These are phyloP conservation scores for Epithemia pelagica DNA, from an alignment of 108 stramenopile species.

Conservation along the genomic window DNA sequence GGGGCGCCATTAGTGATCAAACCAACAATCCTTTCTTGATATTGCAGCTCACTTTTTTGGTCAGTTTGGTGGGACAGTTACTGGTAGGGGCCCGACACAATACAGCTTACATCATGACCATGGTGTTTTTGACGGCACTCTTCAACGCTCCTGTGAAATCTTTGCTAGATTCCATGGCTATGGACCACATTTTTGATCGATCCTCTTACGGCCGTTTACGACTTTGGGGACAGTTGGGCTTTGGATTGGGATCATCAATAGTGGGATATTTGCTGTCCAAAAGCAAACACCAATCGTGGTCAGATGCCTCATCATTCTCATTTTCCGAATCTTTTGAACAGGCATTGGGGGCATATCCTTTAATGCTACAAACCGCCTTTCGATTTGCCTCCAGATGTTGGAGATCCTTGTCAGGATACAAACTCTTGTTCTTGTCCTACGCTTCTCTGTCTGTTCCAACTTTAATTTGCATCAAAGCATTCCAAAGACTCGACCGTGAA, in stretches of 20 bases:
- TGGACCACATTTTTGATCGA: conserved; percentile 53
- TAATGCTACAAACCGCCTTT: conserved; percentile 3
- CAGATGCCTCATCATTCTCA: conserved; percentile 4
- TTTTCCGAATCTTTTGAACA: background rate
- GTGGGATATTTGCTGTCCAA: conserved; percentile 45
- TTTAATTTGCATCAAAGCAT: conserved; percentile 56
- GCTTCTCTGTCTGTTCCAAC: conserved; percentile 66
- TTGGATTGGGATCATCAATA: conserved; percentile 79
- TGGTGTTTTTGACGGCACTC: conserved; percentile 82
- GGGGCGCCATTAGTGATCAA: conserved; percentile 86
- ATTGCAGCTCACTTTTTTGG: conserved; percentile 80
- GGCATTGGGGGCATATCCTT: background rate
- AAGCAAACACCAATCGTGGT: conserved; percentile 20
- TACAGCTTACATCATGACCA: conserved; percentile 54
- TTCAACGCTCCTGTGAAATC: conserved; percentile 93
- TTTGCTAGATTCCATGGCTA: conserved; percentile 87
- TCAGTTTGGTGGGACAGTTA: conserved; percentile 69
- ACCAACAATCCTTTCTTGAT: conserved; percentile 67
- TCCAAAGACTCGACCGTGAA: conserved; percentile 37
- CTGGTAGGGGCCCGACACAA: conserved; percentile 50
- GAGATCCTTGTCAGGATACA: conserved; percentile 61
- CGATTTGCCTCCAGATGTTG: conserved; percentile 27
- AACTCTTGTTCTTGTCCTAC: conserved; percentile 61
- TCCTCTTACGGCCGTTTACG: conserved; percentile 87
- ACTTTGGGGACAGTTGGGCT: conserved; percentile 93